Percentiles rank a stretch among this genome's conserved stretches.
phyloP scores from a whole-genome alignment of 768 basidiomycete genomes.

The Mycena rebaudengoi region DNA sequence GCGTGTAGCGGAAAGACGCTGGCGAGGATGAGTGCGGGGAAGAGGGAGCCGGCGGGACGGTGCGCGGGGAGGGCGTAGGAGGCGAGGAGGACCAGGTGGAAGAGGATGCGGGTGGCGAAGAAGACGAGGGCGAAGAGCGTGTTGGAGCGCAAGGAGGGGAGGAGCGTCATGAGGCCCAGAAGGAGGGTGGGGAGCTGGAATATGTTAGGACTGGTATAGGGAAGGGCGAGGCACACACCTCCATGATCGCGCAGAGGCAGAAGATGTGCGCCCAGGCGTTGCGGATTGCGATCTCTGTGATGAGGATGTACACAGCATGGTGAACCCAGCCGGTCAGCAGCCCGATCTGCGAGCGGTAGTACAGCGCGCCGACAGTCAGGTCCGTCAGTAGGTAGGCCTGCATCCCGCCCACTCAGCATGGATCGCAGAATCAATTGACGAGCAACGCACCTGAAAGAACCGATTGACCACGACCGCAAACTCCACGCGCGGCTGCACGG shows the following conservation, averaged over 20 bases:
- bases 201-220: background rate
- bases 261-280: conserved; percentile 46
- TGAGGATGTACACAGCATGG: conserved; percentile 49
- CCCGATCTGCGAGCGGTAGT: conserved; percentile 50
- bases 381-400: conserved; percentile 34
- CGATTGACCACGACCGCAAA: conserved; percentile 25
- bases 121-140: conserved; percentile 57
- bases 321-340: conserved; percentile 60
- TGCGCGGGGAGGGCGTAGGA: conserved; percentile 38
- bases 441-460: conserved; percentile 49
- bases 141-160: conserved; percentile 55
- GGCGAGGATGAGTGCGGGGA: conserved; percentile 49
- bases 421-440: no score
- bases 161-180: conserved; percentile 54
- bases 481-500: background rate
- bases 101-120: conserved; percentile 58
- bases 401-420: no score
- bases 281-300: conserved; percentile 44
- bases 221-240: conserved; percentile 28
- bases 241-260: conserved; percentile 48
- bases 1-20: conserved; percentile 59
- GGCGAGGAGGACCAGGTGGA: conserved; percentile 51
- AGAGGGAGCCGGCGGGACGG: conserved; percentile 43
- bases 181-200: conserved; percentile 61
- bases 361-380: conserved; percentile 46